phyloP scores from a whole-genome alignment of 495 filamentous ascomycete genomes.

The Filosporella fistucella region DNA sequence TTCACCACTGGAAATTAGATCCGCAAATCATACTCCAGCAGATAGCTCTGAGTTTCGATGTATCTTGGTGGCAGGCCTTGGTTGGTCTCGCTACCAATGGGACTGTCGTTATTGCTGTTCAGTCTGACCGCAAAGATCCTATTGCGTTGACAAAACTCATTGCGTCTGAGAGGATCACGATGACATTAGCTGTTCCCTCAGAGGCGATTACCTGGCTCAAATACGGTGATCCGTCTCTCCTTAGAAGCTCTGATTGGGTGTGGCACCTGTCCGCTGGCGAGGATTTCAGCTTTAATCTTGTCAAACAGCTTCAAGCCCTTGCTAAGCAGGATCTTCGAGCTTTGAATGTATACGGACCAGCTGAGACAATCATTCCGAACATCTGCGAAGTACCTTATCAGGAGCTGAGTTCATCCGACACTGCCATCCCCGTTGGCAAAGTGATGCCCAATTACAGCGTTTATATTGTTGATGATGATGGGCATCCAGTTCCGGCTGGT shows the following conservation, averaged over 20 bases:
- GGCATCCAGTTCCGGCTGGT: slow-evolving; percentile 31
- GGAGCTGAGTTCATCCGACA: no score
- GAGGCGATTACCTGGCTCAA: slow-evolving; percentile 21
- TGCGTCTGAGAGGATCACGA: slow-evolving; percentile 14
- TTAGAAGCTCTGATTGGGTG: background rate
- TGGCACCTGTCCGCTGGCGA: slow-evolving; percentile 12
- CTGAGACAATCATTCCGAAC: no score
- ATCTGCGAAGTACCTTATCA: no score
- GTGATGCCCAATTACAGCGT: slow-evolving; percentile 33
- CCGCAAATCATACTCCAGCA: slow-evolving; percentile 15
- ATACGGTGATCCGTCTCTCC: slow-evolving; percentile 3
- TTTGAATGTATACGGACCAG: slow-evolving; percentile 24
- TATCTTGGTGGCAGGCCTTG: slow-evolving; percentile 4
- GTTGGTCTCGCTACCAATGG: slow-evolving; percentile 12
- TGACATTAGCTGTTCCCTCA: slow-evolving; percentile 19
- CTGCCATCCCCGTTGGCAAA: slow-evolving; percentile 17
- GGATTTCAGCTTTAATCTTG: background rate
- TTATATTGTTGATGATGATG: slow-evolving; percentile 38
- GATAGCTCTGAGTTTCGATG: slow-evolving; percentile 12
- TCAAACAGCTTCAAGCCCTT: background rate
- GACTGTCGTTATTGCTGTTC: slow-evolving; percentile 2
- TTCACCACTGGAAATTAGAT: slow-evolving; percentile 3
- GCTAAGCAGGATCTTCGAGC: background rate
- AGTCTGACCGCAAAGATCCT: slow-evolving; percentile 6
- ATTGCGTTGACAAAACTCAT: slow-evolving; percentile 12